Percentiles rank a stretch among this genome's conserved stretches.
Evolutionary conservation across 768 basidiomycete species (phyloP).

Genomic region (Harrya chromipes): DNA sequence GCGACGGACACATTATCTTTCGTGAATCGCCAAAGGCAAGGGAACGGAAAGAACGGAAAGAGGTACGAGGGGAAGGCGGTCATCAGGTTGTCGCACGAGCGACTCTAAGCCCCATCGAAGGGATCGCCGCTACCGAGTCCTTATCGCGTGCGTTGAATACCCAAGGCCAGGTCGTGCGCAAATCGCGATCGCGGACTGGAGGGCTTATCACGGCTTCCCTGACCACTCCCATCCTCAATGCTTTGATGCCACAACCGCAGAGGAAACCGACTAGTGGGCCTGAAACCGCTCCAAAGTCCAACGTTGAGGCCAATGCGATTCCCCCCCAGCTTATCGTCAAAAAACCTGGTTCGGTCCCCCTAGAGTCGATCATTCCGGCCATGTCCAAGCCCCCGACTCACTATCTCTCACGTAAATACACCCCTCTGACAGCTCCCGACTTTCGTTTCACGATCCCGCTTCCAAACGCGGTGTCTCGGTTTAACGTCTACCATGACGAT

Average conservation of each 20-base stretch:
- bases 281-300: conserved; percentile 19
- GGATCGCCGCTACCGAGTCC: conserved; percentile 42
- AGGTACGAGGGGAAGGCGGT: conserved; percentile 25
- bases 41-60: conserved; percentile 42
- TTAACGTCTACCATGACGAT: conserved; percentile 48
- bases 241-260: conserved; percentile 52
- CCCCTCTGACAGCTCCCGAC: conserved; percentile 67
- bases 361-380: conserved; percentile 82
- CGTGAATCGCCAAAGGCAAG: conserved; percentile 39
- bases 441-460: conserved; percentile 71
- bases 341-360: conserved; percentile 51
- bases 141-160: conserved; percentile 46
- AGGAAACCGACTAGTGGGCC: conserved; percentile 36
- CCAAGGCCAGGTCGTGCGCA: conserved; percentile 31
- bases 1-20: conserved; percentile 57
- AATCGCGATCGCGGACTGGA: conserved; percentile 35
- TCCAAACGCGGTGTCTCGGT: conserved; percentile 53
- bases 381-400: conserved; percentile 81
- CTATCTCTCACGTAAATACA: conserved; percentile 72
- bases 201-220: conserved; percentile 41
- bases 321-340: conserved; percentile 24
- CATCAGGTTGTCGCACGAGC: conserved; percentile 38
- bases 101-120: conserved; percentile 41
- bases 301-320: conserved; percentile 10
- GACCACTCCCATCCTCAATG: conserved; percentile 58